Evolutionary conservation across 306 rosid species (phyloP), one percentile per base, ranked within the genome.

Genomic region (Phaseolus lunatus): DNA sequence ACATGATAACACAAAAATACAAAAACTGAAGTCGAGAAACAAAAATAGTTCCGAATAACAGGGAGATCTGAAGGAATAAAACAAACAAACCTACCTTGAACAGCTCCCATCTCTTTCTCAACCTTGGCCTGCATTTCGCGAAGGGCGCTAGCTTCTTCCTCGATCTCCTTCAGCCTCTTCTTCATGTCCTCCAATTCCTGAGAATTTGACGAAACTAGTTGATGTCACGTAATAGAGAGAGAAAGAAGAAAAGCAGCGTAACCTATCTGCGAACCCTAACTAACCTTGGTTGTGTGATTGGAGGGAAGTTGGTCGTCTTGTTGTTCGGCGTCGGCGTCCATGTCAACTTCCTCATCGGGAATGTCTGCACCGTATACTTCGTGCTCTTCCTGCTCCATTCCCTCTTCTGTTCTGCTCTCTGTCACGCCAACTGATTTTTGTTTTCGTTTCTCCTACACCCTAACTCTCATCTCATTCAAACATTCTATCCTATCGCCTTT

Each of bases 81-180:
- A 0, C 5, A 10, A 58, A 3, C 1, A 66, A 69, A 1, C 41
- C 24, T 78, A 82, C 78, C 86, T 92, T 91, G 99, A 85, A 87
- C 97, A 78, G 90, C 89, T 2, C 99, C 98, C 99, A 96, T 96
- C 88, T 96, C 99, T 85, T 96, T 96, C 88, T 92, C 98, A 23
- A 92, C 99, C 90, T 96, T 96, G 39, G 99, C 97, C 89, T 96
- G 99, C 97, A 96, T 91, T 70, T 96, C 99, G 45, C 99, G 94
- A 52, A 96, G 98, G 24, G 98, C 97, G 9, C 92, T 73, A 10
- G 98, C 98, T 76, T 95, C 98, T 35, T 95, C 98, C 59, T 95
- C 99, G 81, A 96, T 96, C 89, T 92, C 97, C 84, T 96, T 92
- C 47, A 96, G 90, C 91, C 98, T 84, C 90, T 90, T 96, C 88